A percentile compares a stretch with the other conserved stretches of the same genome.
Evolutionary conservation across 495 filamentous ascomycete genomes (phyloP).

Genomic region (Pyrenula aspistea): DNA sequence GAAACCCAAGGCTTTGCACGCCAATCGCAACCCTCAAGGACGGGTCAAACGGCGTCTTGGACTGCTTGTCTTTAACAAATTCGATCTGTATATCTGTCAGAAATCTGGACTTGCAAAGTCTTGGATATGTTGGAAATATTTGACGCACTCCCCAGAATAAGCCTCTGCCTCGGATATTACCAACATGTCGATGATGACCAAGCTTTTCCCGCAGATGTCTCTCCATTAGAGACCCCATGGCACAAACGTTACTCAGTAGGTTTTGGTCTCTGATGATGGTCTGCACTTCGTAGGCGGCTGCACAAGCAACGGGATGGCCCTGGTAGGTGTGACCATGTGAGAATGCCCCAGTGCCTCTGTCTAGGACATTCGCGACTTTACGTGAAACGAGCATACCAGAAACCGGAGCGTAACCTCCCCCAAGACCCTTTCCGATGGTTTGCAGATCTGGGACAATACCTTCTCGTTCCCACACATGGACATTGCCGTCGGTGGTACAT

Average conservation of each 20-base stretch:
- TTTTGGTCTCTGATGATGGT: conserved; percentile 31
- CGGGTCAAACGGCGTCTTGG: conserved; percentile 40
- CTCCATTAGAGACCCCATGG: conserved; percentile 34
- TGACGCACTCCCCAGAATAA: conserved; percentile 42
- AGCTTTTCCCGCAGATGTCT: conserved; percentile 20
- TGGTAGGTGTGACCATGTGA: conserved; percentile 51
- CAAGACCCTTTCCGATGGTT: conserved; percentile 57
- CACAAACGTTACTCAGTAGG: conserved; percentile 33
- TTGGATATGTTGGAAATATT: background rate
- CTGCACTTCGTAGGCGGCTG: conserved; percentile 43
- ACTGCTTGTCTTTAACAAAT: conserved; percentile 42
- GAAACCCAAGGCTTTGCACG: conserved; percentile 41
- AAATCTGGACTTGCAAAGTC: no score
- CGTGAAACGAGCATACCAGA: conserved; percentile 45
- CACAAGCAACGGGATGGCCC: conserved; percentile 44
- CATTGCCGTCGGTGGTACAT: conserved; percentile 48
- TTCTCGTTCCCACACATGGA: conserved; percentile 60
- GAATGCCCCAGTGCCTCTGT: conserved; percentile 41
- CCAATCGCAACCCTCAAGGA: conserved; percentile 21
- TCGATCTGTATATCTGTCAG: conserved; percentile 30
- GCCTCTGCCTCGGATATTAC: conserved; percentile 44
- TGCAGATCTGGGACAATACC: conserved; percentile 52
- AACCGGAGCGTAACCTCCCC: conserved; percentile 52
- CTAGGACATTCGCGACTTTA: conserved; percentile 39
- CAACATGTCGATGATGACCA: conserved; percentile 30